Base-by-base conservation (phyloP, 2,329 filamentous ascomycete species). In the Paecilomyces formosus region DNA sequence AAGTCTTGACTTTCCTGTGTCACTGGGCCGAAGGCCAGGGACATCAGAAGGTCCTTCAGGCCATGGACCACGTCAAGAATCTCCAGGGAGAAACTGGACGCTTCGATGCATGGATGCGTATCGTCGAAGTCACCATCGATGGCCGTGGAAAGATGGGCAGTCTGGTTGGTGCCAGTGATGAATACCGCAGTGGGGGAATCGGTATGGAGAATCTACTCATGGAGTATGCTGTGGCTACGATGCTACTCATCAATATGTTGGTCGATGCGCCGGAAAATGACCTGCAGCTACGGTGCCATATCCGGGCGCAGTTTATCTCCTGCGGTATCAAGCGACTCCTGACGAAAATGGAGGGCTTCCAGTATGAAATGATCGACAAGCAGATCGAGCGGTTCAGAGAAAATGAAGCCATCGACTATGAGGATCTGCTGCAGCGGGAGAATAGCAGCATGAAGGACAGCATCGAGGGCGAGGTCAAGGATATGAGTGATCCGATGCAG, bases 101-200 rank as follows among this genome's bases (percentile, higher is more conserved):
- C 1, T 99, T 99, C 70, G 94, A 99, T 74, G 88, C 92, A 39
- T 99, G 94, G 94, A 96, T 99, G 90, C 90, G 94, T 60, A 88
- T 97, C 60, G 93, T 97, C 50, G 94, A 97, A 76, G 93, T 97
- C 66, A 97, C 93, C 1, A 87, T 97, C 63, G 94, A 97, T 74
- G 94, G 94, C 45, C 88, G 94, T 69, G 94, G 94, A 67, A 99
- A 97, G 82, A 97, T 99, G 92, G 94, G 94, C 67, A 97, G 92
- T 77, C 81, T 97, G 66, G 94, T 99, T 28, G 94, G 94, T 64
- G 94, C 94, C 31, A 97, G 92, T 69, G 94, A 97, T 69, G 94
- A 99, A 78, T 88, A 96, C 60, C 88, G 94, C 66, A 96, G 90
- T 68, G 94, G 94, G 64, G 94, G 94, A 63, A 95, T 97, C 69